Percentiles rank a stretch among this genome's conserved stretches.
Evolutionary conservation across 1,139 yeast species (phyloP).

Genomic region (Suhomyces taliae): DNA sequence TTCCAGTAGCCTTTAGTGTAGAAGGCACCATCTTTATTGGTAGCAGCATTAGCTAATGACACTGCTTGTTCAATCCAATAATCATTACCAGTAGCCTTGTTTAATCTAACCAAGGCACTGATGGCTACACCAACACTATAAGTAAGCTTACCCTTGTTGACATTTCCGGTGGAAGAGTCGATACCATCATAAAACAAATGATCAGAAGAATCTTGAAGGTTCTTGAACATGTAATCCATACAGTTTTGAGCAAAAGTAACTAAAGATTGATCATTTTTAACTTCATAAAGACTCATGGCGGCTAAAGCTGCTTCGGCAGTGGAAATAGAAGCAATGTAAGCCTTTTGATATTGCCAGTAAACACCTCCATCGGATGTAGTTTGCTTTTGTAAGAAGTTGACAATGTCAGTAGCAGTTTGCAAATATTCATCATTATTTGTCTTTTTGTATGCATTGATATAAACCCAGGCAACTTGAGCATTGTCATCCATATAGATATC

Average conservation of each 20-base stretch:
- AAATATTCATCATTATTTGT: conserved; percentile 20
- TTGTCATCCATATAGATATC: conserved; percentile 40
- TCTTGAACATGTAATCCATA: conserved; percentile 26
- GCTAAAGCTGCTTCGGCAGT: conserved; percentile 38
- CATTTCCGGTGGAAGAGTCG: conserved; percentile 13
- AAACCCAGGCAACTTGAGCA: conserved; percentile 37
- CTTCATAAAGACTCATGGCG: conserved; percentile 28
- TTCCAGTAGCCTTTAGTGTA: conserved; percentile 16
- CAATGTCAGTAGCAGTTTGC: conserved; percentile 13
- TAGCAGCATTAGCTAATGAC: conserved; percentile 13
- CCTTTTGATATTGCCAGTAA: conserved; percentile 26
- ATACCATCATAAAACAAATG: conserved; percentile 35
- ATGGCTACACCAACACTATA: conserved; percentile 38
- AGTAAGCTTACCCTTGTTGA: conserved; percentile 36
- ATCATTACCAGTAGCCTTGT: conserved; percentile 13
- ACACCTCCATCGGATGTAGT: conserved; percentile 33
- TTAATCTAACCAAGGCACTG: conserved; percentile 30
- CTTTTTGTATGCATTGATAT: conserved; percentile 23
- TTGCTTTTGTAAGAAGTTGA: conserved; percentile 21
- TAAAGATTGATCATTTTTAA: conserved; percentile 16
- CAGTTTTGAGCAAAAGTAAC: conserved; percentile 24
- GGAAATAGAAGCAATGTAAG: conserved; percentile 37
- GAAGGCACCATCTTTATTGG: conserved; percentile 15
- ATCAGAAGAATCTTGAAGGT: conserved; percentile 32
- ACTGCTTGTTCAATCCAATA: conserved; percentile 15